Percentiles rank a stretch among this genome's conserved stretches.
Evolutionary conservation across 1,284 basidiomycete species (phyloP).

Genomic region (Phlebopus sp.): DNA sequence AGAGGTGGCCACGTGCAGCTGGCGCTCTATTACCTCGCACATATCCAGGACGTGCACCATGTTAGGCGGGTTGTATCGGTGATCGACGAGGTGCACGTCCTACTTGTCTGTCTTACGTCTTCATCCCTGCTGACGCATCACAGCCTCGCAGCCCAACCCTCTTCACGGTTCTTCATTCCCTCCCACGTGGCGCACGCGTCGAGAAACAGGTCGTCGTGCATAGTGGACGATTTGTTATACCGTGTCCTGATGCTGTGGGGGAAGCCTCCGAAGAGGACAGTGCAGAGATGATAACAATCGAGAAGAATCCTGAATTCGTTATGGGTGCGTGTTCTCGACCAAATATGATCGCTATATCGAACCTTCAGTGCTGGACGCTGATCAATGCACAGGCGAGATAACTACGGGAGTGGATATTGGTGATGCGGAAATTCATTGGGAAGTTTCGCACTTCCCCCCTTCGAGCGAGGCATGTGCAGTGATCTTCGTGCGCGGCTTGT

Average conservation of each 20-base stretch:
- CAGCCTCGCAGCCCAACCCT: conserved; percentile 47
- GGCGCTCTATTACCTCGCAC: conserved; percentile 63
- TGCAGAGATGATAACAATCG: conserved; percentile 34
- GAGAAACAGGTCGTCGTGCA: conserved; percentile 73
- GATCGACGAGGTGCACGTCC: conserved; percentile 22
- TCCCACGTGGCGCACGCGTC: conserved; percentile 75
- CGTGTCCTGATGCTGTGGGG: conserved; percentile 24
- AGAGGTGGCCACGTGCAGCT: conserved; percentile 64
- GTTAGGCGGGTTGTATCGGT: conserved; percentile 43
- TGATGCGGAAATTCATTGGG: conserved; percentile 39
- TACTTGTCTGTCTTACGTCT: not conserved
- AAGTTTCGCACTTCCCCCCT: conserved; percentile 43
- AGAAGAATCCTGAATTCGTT: conserved; percentile 35
- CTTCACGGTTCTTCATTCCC: conserved; percentile 63
- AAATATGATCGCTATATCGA: too few relatives aligned
- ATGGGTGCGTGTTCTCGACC: conserved; percentile 34
- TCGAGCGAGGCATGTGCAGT: conserved; percentile 40
- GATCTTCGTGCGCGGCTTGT: conserved; percentile 41
- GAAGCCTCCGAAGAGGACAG: conserved; percentile 47
- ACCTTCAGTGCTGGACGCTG: too few relatives aligned
- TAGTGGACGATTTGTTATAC: conserved; percentile 52
- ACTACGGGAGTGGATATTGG: conserved; percentile 16
- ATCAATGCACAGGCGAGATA: conserved; percentile 7
- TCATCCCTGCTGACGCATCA: not conserved
- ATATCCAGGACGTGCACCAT: conserved; percentile 38